These are phyloP conservation scores for Rubus parviflorus DNA, from an alignment of 306 rosid genomes.

Conservation along the genomic window DNA sequence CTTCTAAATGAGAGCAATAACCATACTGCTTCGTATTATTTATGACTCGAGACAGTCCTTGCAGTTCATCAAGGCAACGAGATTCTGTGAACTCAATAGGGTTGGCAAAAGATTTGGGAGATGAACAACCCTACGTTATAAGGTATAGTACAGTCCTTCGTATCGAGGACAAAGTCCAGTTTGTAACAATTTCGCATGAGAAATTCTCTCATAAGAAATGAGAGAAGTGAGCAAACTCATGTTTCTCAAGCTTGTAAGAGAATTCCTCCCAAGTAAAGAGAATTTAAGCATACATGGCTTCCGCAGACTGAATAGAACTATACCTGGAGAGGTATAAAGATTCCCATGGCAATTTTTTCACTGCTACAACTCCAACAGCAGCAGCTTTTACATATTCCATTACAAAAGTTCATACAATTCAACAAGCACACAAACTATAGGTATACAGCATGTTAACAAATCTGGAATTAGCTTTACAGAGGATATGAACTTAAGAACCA, in stretches of 20 bases:
- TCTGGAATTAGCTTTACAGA: constrained; percentile 30
- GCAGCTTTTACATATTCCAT: not conserved
- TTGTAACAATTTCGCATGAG: not conserved
- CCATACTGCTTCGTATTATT: no score
- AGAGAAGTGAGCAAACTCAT: not conserved
- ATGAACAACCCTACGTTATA: no score
- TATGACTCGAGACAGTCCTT: not conserved
- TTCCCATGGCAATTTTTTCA: not conserved
- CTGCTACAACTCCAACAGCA: not conserved
- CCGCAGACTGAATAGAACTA: not conserved
- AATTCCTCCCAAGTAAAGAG: not conserved
- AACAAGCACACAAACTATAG: not conserved
- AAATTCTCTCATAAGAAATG: not conserved
- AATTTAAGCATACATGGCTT: not conserved
- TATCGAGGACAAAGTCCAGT: not conserved
- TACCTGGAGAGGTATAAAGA: not conserved
- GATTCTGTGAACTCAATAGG: no score
- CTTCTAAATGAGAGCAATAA: no score
- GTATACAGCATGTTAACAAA: constrained; percentile 25
- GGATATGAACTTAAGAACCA: constrained; percentile 17
- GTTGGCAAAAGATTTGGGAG: no score
- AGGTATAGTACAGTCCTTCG: not conserved
- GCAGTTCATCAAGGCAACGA: not conserved
- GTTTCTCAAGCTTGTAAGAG: not conserved
- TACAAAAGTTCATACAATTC: constrained; percentile 1